Evolutionary conservation across 1,284 basidiomycete species (phyloP).

Genomic region (Flammula alnicola): DNA sequence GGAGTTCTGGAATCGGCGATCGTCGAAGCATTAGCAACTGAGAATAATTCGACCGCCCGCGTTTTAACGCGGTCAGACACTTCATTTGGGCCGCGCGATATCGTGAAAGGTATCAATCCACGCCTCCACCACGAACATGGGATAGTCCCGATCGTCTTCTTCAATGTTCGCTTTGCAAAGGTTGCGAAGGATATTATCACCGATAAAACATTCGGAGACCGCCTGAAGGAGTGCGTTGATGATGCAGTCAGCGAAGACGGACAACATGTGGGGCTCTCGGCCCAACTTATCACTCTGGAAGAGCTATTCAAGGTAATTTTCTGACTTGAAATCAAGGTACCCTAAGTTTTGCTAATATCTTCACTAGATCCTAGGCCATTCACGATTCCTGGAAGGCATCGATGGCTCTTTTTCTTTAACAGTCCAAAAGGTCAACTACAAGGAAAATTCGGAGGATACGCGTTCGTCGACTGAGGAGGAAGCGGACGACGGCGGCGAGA

Average conservation of each 20-base stretch:
- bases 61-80: not conserved
- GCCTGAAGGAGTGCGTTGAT: conserved; percentile 34
- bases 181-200: conserved; percentile 48
- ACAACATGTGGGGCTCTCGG: conserved; percentile 35
- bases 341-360: too few relatives aligned
- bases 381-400: conserved; percentile 23
- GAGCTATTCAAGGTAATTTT: conserved; percentile 41
- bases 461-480: conserved; percentile 1
- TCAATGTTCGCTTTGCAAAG: conserved; percentile 59
- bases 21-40: conserved; percentile 18
- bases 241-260: conserved; percentile 29
- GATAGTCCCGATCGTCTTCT: conserved; percentile 61
- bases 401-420: conserved; percentile 31
- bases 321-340: too few relatives aligned
- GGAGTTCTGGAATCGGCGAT: conserved; percentile 41
- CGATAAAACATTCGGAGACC: conserved; percentile 24
- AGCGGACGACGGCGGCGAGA: too few relatives aligned
- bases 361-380: conserved; percentile 41
- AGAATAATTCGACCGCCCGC: not conserved
- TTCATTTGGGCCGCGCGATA: conserved; percentile 2
- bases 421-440: conserved; percentile 21
- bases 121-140: conserved; percentile 12
- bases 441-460: not conserved
- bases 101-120: conserved; percentile 45
- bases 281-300: conserved; percentile 40